Conservation (phyloP, 495 filamentous ascomycete species). For the Beverwykella pulmonaria region DNA sequence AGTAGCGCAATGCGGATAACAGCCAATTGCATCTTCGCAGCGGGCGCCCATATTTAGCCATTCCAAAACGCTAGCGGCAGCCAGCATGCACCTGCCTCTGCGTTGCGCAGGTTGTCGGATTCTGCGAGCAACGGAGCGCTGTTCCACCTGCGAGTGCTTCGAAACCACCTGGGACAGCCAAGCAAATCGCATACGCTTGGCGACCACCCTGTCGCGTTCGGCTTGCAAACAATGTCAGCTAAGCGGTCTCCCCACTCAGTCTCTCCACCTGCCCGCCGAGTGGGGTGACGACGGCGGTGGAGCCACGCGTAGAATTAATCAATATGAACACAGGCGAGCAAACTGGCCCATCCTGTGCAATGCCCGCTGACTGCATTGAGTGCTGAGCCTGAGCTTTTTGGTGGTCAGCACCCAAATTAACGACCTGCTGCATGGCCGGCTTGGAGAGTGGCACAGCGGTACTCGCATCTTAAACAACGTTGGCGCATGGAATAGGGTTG, state of each 20-base stretch:
- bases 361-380: constrained; percentile 30
- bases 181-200: constrained; percentile 16
- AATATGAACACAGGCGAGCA: constrained; percentile 31
- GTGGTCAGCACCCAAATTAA: constrained; percentile 35
- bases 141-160: constrained; percentile 14
- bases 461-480: neutral
- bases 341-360: constrained; percentile 3
- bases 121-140: neutral
- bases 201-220: neutral
- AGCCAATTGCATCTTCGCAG: neutral
- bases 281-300: constrained; percentile 29
- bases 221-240: neutral
- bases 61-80: constrained; percentile 8
- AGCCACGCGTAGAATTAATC: constrained; percentile 25
- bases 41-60: constrained; percentile 17
- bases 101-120: neutral
- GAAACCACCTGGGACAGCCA: constrained; percentile 29
- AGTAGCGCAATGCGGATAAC: neutral
- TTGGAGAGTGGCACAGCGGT: constrained; percentile 8
- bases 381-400: constrained; percentile 19
- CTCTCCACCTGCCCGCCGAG: constrained; percentile 13
- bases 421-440: neutral
- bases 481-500: neutral
- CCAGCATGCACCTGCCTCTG: neutral
- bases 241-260: neutral